Percentiles rank a stretch among this genome's conserved stretches.
Conservation (phyloP, 306 rosid species). For the Arachis hypogaea region DNA sequence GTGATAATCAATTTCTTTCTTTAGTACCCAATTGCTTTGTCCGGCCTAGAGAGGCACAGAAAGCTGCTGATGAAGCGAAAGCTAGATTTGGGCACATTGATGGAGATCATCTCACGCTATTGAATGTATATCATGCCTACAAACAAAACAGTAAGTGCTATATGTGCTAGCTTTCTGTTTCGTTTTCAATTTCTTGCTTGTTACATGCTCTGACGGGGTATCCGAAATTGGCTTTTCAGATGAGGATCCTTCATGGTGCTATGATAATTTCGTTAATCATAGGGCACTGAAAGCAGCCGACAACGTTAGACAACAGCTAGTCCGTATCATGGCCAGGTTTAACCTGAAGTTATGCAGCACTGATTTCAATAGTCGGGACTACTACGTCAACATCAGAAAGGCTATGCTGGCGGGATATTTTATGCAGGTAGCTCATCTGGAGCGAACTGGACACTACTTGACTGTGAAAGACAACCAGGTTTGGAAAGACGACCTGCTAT, state of each 20-base stretch:
- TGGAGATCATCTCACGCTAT: constrained; percentile 90
- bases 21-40: constrained; percentile 99
- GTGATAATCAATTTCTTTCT: constrained; percentile 98
- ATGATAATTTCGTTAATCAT: constrained; percentile 76
- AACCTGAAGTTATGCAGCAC: constrained; percentile 88
- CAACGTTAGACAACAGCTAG: constrained; percentile 88
- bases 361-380: constrained; percentile 86
- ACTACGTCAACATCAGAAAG: constrained; percentile 86
- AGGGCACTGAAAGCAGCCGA: constrained; percentile 90
- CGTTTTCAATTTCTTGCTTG: constrained; percentile 22
- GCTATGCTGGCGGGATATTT: constrained; percentile 96
- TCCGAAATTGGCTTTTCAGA: constrained; percentile 45
- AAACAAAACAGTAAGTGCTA: constrained; percentile 82
- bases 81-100: constrained; percentile 95
- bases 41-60: constrained; percentile 99
- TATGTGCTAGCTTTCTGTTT: background rate
- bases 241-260: constrained; percentile 94
- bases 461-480: constrained; percentile 96
- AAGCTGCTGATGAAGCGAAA: constrained; percentile 97
- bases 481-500: constrained; percentile 11
- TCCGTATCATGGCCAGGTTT: constrained; percentile 82
- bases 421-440: constrained; percentile 97
- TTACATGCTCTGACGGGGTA: background rate
- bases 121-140: constrained; percentile 92
- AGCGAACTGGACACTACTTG: constrained; percentile 90